These are phyloP conservation scores for Botrytis galanthina DNA, from an alignment of 2,329 filamentous ascomycete species.

Conservation along the genomic window DNA sequence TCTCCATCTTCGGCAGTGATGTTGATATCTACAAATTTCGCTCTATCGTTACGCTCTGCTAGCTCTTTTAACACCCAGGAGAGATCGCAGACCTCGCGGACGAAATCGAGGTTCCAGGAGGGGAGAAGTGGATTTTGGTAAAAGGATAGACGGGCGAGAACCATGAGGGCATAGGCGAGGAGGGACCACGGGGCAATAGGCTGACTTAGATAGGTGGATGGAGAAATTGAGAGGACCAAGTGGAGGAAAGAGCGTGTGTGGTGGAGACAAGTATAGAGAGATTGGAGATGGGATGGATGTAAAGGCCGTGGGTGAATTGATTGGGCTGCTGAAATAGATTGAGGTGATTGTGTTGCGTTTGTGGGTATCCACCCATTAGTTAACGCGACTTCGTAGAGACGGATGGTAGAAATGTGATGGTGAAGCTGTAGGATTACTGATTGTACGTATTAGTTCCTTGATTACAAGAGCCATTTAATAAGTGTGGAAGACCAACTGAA, in stretches of 20 bases:
- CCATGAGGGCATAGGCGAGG: slow-evolving; percentile 4
- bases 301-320: not conserved
- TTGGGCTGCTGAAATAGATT: not conserved
- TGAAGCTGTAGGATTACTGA: slow-evolving; percentile 15
- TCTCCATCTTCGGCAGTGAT: not conserved
- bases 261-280: slow-evolving; percentile 11
- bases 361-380: not conserved
- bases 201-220: not conserved
- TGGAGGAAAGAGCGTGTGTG: not conserved
- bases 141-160: slow-evolving; percentile 13
- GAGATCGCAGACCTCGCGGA: slow-evolving; percentile 13
- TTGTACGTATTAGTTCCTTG: not conserved
- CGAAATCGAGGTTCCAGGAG: slow-evolving; percentile 5
- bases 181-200: slow-evolving; percentile 5
- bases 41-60: not conserved
- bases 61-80: not conserved
- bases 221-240: not conserved
- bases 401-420: slow-evolving; percentile 13
- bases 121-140: not conserved
- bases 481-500: not conserved
- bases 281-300: not conserved
- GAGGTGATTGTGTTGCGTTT: not conserved
- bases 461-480: not conserved
- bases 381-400: slow-evolving; percentile 15
- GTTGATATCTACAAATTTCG: not conserved